phyloP scores from a whole-genome alignment of 2,329 filamentous ascomycete species.

The Clarireedia sp. region DNA sequence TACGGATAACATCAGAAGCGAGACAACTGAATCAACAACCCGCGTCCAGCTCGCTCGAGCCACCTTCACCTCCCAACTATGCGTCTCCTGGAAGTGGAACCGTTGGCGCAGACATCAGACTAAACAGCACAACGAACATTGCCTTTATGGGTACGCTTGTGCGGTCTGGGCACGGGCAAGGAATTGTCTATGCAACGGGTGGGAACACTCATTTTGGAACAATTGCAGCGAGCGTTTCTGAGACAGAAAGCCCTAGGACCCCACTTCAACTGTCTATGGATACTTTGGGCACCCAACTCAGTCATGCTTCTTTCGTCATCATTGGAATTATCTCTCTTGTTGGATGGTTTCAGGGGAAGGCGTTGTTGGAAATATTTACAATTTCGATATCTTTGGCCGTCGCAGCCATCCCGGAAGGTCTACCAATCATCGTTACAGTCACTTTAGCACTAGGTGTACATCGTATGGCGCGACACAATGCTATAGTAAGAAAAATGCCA shows the following conservation, averaged over 20 bases:
- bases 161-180: constrained; percentile 88
- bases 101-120: constrained; percentile 55
- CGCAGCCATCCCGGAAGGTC: constrained; percentile 88
- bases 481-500: constrained; percentile 90
- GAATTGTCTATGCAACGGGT: constrained; percentile 94
- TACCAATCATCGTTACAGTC: constrained; percentile 97
- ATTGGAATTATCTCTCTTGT: constrained; percentile 90
- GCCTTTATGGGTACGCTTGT: constrained; percentile 98
- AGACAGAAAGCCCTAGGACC: constrained; percentile 91
- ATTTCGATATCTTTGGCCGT: constrained; percentile 96
- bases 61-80: constrained; percentile 49
- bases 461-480: constrained; percentile 90
- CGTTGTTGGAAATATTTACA: constrained; percentile 88
- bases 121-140: constrained; percentile 78
- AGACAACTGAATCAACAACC: constrained; percentile 31
- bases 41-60: constrained; percentile 28
- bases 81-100: constrained; percentile 49
- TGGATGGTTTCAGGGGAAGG: constrained; percentile 83
- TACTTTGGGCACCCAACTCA: constrained; percentile 88
- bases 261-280: constrained; percentile 96
- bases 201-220: constrained; percentile 91
- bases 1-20: constrained; percentile 65
- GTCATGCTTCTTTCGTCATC: constrained; percentile 91
- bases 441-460: constrained; percentile 91
- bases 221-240: constrained; percentile 87